These are phyloP conservation scores for Dalbergia oliveri DNA, from an alignment of 306 rosid genomes.

Conservation along the genomic window DNA sequence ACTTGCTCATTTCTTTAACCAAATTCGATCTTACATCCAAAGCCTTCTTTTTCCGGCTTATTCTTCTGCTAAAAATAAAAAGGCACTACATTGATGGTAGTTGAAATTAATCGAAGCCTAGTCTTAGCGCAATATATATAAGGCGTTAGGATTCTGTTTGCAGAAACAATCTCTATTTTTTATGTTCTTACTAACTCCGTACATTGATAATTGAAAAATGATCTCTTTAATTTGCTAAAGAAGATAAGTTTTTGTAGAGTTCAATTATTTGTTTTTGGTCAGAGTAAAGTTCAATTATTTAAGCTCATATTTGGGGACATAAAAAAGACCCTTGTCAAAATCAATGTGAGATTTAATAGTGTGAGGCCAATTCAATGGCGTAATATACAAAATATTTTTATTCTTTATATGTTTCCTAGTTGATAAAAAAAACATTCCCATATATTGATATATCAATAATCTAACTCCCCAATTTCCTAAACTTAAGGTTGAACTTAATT, in stretches of 20 bases:
- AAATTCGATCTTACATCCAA: slow-evolving; percentile 28
- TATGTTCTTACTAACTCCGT: not conserved
- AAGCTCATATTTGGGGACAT: no score
- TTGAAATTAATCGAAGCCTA: slow-evolving; percentile 1
- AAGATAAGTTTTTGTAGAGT: not conserved
- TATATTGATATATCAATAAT: no score
- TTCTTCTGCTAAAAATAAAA: not conserved
- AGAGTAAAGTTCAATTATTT: no score
- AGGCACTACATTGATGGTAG: not conserved
- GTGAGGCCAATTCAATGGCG: no score
- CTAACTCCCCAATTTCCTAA: not conserved
- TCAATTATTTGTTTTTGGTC: no score
- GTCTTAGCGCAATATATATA: slow-evolving; percentile 1
- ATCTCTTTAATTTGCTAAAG: no score
- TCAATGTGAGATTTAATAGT: no score
- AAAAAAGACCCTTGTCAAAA: no score
- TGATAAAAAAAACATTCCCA: no score
- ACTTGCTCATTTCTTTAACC: not conserved
- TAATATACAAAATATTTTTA: no score
- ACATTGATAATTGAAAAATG: not conserved
- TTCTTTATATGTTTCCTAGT: no score
- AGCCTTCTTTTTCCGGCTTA: not conserved
- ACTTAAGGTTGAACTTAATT: slow-evolving; percentile 1
- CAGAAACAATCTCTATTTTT: not conserved
- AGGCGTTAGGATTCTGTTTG: not conserved